Conservation (phyloP, 495 filamentous ascomycete species). For the Hypoxylon subgilvum region DNA sequence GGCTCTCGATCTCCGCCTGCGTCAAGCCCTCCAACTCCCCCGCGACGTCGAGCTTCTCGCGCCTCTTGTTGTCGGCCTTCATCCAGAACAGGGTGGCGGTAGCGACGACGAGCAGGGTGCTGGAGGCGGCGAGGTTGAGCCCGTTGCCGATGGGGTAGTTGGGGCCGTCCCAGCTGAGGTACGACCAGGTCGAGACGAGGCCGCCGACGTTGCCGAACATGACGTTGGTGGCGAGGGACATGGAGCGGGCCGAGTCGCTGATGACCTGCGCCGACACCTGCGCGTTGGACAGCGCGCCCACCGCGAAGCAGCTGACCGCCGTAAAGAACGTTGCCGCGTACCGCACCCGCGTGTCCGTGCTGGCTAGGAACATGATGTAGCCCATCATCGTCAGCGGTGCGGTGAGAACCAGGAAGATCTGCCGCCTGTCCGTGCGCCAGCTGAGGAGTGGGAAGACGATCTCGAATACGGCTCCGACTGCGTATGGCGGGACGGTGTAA, state of each 20-base stretch:
- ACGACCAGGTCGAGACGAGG: slow-evolving; percentile 73
- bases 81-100: slow-evolving; percentile 63
- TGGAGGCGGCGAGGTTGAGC: slow-evolving; percentile 68
- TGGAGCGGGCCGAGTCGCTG: slow-evolving; percentile 69
- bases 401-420: slow-evolving; percentile 67
- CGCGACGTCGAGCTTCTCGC: slow-evolving; percentile 60
- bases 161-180: slow-evolving; percentile 67
- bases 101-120: slow-evolving; percentile 57
- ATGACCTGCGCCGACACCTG: slow-evolving; percentile 73
- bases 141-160: slow-evolving; percentile 77
- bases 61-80: slow-evolving; percentile 64
- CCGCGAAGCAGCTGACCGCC: slow-evolving; percentile 69
- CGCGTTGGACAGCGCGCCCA: slow-evolving; percentile 69
- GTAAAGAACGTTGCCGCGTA: slow-evolving; percentile 78
- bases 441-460: slow-evolving; percentile 65
- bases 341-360: slow-evolving; percentile 55
- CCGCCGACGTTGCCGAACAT: slow-evolving; percentile 78
- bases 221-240: slow-evolving; percentile 69
- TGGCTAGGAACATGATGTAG: slow-evolving; percentile 75
- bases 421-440: slow-evolving; percentile 62
- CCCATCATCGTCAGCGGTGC: slow-evolving; percentile 67
- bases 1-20: slow-evolving; percentile 63
- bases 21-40: slow-evolving; percentile 62
- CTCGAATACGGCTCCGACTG: slow-evolving; percentile 71
- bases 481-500: slow-evolving; percentile 73